These are phyloP conservation scores for Chenopodium berlandieri DNA, from an alignment of 148 eudicot genomes.

Conservation along the genomic window DNA sequence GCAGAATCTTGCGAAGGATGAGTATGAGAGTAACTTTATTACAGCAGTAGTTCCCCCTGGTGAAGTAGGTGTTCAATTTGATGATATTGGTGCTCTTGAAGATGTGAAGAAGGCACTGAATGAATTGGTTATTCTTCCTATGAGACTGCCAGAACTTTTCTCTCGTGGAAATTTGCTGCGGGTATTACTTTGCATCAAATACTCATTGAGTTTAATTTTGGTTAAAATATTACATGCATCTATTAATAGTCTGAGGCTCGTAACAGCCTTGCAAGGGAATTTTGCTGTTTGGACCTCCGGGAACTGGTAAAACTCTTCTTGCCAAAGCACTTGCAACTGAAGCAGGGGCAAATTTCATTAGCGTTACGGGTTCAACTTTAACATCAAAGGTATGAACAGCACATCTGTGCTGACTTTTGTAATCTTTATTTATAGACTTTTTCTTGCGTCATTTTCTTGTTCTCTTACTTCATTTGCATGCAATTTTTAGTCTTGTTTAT, in stretches of 20 bases:
- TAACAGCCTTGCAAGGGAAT: slow-evolving; percentile 98
- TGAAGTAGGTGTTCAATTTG: slow-evolving; percentile 89
- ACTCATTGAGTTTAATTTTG: background rate
- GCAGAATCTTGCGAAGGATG: slow-evolving; percentile 98
- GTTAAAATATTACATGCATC: background rate
- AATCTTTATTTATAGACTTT: background rate
- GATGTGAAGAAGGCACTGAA: slow-evolving; percentile 89
- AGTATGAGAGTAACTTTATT: slow-evolving; percentile 91
- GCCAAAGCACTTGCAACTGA: slow-evolving; percentile 99
- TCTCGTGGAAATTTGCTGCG: slow-evolving; percentile 87
- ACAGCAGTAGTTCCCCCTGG: slow-evolving; percentile 98
- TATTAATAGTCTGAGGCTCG: slow-evolving; percentile 26
- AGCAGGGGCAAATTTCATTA: slow-evolving; percentile 94
- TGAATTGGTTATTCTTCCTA: slow-evolving; percentile 97
- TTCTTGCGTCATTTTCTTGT: background rate
- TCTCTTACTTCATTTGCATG: background rate
- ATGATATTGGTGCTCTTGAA: slow-evolving; percentile 98
- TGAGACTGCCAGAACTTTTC: slow-evolving; percentile 97
- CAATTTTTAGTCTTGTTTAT: background rate
- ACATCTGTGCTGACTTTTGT: background rate
- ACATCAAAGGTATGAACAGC: slow-evolving; percentile 75
- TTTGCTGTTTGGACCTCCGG: slow-evolving; percentile 97
- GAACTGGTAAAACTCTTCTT: slow-evolving; percentile 97
- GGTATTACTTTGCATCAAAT: slow-evolving; percentile 42
- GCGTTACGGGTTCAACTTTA: slow-evolving; percentile 90